Conservation (phyloP, 768 basidiomycete species). For the Mrakia blollopis region DNA sequence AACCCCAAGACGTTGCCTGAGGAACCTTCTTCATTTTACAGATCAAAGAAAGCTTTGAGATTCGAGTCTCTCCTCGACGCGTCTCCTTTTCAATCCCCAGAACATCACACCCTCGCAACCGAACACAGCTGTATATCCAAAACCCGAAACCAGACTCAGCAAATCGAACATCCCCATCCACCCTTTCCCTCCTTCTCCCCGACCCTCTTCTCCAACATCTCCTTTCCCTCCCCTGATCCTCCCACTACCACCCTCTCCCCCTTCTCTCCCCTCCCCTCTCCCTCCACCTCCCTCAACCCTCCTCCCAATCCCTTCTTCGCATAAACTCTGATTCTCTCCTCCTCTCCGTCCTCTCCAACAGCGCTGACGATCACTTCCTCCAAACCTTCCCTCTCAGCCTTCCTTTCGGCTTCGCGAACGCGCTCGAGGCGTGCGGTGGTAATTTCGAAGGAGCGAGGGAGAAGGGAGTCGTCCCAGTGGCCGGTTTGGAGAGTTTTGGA, state of each 20-base stretch:
- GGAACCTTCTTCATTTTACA: too few relatives aligned
- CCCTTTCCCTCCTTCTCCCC: not conserved
- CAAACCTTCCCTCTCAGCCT: not conserved
- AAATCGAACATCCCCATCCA: not conserved
- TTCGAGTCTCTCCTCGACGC: too few relatives aligned
- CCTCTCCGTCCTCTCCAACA: not conserved
- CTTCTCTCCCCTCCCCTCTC: not conserved
- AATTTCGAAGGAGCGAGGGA: conserved; percentile 33
- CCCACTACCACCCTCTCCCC: not conserved
- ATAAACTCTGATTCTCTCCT: not conserved
- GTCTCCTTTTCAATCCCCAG: too few relatives aligned
- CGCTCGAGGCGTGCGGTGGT: conserved; percentile 19
- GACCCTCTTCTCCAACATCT: not conserved
- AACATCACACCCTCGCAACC: too few relatives aligned
- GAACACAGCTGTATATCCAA: too few relatives aligned
- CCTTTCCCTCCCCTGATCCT: not conserved
- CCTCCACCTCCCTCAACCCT: not conserved
- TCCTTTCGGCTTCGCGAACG: not conserved
- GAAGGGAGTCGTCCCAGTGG: conserved; percentile 10
- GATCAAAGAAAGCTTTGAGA: too few relatives aligned
- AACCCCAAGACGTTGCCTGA: too few relatives aligned
- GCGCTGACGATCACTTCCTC: not conserved
- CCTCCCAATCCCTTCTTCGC: not conserved
- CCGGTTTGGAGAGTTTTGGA: conserved; percentile 23
- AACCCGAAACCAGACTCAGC: not conserved